Evolutionary conservation across 2,329 filamentous ascomycete species (phyloP), one percentile per base, ranked within the genome.

Genomic region (Mollisiaceae sp.): DNA sequence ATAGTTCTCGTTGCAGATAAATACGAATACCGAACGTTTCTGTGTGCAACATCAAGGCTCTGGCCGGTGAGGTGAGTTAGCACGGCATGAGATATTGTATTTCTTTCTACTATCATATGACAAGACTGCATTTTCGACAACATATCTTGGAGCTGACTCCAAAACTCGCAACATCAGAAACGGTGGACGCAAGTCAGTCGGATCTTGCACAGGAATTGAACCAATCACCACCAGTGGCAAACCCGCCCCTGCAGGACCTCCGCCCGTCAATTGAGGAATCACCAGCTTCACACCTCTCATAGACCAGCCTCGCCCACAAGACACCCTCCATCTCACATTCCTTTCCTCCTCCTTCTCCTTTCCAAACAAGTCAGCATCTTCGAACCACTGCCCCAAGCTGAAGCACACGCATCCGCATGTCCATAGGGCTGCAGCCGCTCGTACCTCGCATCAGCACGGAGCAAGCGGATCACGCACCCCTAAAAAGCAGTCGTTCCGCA

Each of bases 361-460:
- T 18, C 41, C 41, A n/a, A 43, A 43, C 38, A 41, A 41, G 12
- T 11, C 38, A 41, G 38, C 38, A 41, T 11, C 38, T n/a, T n/a
- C n/a, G n/a, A n/a, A n/a, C n/a, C n/a, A n/a, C n/a, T n/a, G n/a
- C n/a, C n/a, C n/a, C 15, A n/a, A 20, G n/a, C n/a, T 50, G 18
- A 22, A 50, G n/a, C 20, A 8, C 45, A n/a, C 3, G n/a, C 45
- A 1, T 24, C 20, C 24, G 4, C 45, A 50, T 54, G 24, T 3
- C 24, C 50, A 54, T n/a, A 54, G 50, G 50, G 50, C 50, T 54
- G 45, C 45, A 50, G 45, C n/a, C 11, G 45, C 22, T 54, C 50
- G 50, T 54, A 54, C 50, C 24, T 32, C 24, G 27, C 45, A 50
- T 22, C 45, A 22, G 11, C 20, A 50, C 41, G 8, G 41, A 43